Conservation (phyloP, 2,329 filamentous ascomycete genomes). For the Neospermospora avenae region DNA sequence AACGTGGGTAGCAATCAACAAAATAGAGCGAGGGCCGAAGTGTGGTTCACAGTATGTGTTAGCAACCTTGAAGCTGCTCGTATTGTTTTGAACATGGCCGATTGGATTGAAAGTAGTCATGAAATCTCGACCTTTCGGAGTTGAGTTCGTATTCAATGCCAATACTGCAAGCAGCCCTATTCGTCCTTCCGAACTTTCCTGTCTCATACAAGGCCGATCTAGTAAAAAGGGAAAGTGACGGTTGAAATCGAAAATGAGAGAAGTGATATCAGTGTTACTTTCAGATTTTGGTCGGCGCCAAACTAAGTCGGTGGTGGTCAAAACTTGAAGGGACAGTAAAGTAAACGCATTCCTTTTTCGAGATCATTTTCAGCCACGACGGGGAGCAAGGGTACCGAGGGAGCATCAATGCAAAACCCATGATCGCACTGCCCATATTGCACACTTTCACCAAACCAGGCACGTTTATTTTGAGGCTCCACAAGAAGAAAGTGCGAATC, state of each 20-base stretch:
- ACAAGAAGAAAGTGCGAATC: too few species aligned
- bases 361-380: not conserved
- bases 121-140: not conserved
- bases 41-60: not conserved
- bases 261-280: not conserved
- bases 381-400: not conserved
- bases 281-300: not conserved
- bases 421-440: not conserved
- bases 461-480: too few species aligned
- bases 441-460: too few species aligned
- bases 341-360: not conserved
- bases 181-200: not conserved
- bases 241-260: not conserved
- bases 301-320: not conserved
- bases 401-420: not conserved
- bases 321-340: not conserved
- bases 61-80: not conserved
- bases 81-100: not conserved
- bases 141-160: not conserved
- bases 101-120: not conserved
- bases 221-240: not conserved
- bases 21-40: not conserved
- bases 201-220: too few species aligned
- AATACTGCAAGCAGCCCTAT: too few species aligned
- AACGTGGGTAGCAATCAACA: not conserved